Percentiles rank a stretch among this genome's conserved stretches.
Evolutionary conservation across 1,284 basidiomycete species (phyloP).

Genomic region (Trichosporon sp.): DNA sequence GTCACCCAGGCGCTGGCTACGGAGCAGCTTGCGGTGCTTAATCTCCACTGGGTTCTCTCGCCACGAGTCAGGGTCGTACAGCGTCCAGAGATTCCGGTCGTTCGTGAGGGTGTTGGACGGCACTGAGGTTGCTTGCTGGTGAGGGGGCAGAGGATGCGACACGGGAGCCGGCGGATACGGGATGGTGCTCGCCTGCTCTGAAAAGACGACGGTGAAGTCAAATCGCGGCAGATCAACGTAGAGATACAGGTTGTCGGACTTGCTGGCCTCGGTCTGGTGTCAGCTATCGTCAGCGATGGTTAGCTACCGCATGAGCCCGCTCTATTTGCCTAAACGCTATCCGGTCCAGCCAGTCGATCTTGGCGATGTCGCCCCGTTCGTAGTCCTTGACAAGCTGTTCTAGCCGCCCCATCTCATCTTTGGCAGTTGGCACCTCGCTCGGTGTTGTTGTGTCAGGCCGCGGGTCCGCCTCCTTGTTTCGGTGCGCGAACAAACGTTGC

Average conservation of each 20-base stretch:
- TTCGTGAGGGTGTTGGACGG: constrained; percentile 57
- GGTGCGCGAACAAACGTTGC: constrained; percentile 84
- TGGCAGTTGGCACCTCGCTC: constrained; percentile 66
- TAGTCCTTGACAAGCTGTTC: constrained; percentile 98
- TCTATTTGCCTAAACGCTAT: constrained; percentile 91
- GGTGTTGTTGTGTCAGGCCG: constrained; percentile 79
- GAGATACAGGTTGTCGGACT: constrained; percentile 85
- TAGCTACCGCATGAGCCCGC: constrained; percentile 78
- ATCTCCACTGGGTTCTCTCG: constrained; percentile 93
- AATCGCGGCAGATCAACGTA: constrained; percentile 97
- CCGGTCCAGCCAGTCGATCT: constrained; percentile 94
- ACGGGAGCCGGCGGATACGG: constrained; percentile 52
- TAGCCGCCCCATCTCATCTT: constrained; percentile 90
- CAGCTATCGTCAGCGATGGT: neutral
- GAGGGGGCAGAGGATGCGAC: constrained; percentile 52
- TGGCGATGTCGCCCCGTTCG: constrained; percentile 88
- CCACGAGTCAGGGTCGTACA: constrained; percentile 85
- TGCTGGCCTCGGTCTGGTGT: constrained; percentile 75
- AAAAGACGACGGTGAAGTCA: constrained; percentile 96
- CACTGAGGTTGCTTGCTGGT: neutral
- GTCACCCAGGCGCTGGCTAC: constrained; percentile 91
- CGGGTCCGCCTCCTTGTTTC: constrained; percentile 79
- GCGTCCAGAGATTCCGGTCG: constrained; percentile 79
- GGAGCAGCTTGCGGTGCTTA: constrained; percentile 90
- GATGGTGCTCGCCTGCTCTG: constrained; percentile 65